Conservation (phyloP, 148 eudicot species). For the Camellia granthamiana region DNA sequence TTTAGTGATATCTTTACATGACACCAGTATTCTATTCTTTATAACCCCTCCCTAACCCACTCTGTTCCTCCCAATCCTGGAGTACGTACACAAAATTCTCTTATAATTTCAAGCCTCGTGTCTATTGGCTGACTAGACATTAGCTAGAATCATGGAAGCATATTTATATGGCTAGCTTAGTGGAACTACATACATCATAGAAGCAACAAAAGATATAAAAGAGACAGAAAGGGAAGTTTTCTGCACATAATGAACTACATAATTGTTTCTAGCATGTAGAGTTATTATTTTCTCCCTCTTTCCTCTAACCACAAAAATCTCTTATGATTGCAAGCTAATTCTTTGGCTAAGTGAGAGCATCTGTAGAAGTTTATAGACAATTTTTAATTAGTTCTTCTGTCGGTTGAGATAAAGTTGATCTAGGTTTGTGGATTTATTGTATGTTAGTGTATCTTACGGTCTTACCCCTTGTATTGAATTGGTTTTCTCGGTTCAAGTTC, state of each 20-base stretch:
- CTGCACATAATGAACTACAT: background rate
- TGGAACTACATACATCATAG: background rate
- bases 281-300: background rate
- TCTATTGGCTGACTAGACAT: no score
- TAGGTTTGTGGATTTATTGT: background rate
- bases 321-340: background rate
- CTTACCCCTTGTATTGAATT: background rate
- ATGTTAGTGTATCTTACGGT: background rate
- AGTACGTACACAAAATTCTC: no score
- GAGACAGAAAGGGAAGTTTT: background rate
- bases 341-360: background rate
- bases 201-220: background rate
- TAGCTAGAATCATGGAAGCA: no score
- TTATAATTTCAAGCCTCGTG: no score
- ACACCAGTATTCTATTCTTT: no score
- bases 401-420: background rate
- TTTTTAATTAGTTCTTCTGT: background rate
- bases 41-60: no score
- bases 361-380: background rate
- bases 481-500: background rate
- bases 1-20: no score
- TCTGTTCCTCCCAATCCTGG: no score
- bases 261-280: background rate
- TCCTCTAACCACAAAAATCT: background rate
- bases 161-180: no score